phyloP scores from a whole-genome alignment of 1,139 yeast genomes.

The Chernovozyma sophiae-reginae region DNA sequence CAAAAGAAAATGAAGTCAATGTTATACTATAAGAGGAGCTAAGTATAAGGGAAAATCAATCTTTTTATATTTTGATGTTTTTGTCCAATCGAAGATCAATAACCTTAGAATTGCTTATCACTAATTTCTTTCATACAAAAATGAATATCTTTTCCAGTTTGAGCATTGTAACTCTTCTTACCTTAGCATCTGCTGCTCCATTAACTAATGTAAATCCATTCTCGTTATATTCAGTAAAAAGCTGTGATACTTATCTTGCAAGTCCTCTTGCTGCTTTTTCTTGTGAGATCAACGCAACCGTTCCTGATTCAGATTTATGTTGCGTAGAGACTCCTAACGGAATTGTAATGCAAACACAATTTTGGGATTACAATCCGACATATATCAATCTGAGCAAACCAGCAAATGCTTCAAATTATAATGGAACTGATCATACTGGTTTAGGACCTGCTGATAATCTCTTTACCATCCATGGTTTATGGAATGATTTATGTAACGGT shows the following conservation, averaged over 20 bases:
- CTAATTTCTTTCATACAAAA: too few relatives aligned
- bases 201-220: not conserved
- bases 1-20: too few relatives aligned
- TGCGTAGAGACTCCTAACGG: constrained; percentile 33
- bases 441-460: constrained; percentile 13
- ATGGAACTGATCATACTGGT: constrained; percentile 1
- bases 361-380: constrained; percentile 35
- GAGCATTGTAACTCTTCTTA: too few relatives aligned
- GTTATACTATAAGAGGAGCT: too few relatives aligned
- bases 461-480: constrained; percentile 41
- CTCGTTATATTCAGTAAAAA: constrained; percentile 4
- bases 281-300: constrained; percentile 17
- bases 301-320: constrained; percentile 23
- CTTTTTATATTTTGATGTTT: too few relatives aligned
- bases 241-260: constrained; percentile 4
- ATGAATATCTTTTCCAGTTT: too few relatives aligned
- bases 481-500: constrained; percentile 40
- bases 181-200: not conserved
- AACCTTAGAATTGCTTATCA: too few relatives aligned
- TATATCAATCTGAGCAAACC: constrained; percentile 12
- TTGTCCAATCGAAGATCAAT: too few relatives aligned
- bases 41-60: too few relatives aligned
- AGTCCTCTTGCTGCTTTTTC: constrained; percentile 7
- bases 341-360: constrained; percentile 35
- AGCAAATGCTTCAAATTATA: constrained; percentile 10